Evolutionary conservation across 352 stramenopile genomes (phyloP), one percentile per base, ranked within the genome.

Genomic region (Thalassiosira mediterranea): DNA sequence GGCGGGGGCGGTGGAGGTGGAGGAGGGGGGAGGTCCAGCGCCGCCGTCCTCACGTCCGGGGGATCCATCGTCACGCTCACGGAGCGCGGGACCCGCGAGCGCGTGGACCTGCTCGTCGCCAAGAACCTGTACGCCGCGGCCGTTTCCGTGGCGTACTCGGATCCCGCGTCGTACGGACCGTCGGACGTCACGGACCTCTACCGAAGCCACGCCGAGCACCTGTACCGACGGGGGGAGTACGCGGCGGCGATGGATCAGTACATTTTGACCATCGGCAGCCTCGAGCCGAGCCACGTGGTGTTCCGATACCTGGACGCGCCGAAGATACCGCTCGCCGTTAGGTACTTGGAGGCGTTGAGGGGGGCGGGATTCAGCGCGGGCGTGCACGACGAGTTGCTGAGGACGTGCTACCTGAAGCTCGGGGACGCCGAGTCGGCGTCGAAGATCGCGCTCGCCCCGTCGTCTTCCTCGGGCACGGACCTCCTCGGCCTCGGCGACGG

Each of bases 251-350:
- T 99, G 71, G 91, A 96, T n/a, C 96, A 99, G 84, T 99, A 98
- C 79, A 94, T 96, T 48, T 89, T 96, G 34, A 98, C 96, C 3
- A 98, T 98, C 78, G 96, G 97, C 0, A 95, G 97, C 86, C 34
- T 99, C 1, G 97, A 99, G 72, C 94, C 96, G 3, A 98, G 95
- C 3, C 98, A 99, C 73, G 97, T 99, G 37, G 98, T 99, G 72
- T 96, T 96, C 63, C 93, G 96, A 29, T 99, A 97, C 73, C 77
- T 99, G 38, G 97, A 99, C 84, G 95, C 97, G 0, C 96, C 98
- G 49, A 96, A 97, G 44, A 98, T 99, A 75, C 92, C 96, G 65
- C 95, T 98, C 32, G 82, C 99, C 5, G 98, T 96, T 3, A 93
- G 93, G 40, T 99, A 99, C 78, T 88, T 99, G 13, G 97, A 99